These are phyloP conservation scores for Brassica hybrid DNA, from an alignment of 441 rosid species.

Conservation along the genomic window DNA sequence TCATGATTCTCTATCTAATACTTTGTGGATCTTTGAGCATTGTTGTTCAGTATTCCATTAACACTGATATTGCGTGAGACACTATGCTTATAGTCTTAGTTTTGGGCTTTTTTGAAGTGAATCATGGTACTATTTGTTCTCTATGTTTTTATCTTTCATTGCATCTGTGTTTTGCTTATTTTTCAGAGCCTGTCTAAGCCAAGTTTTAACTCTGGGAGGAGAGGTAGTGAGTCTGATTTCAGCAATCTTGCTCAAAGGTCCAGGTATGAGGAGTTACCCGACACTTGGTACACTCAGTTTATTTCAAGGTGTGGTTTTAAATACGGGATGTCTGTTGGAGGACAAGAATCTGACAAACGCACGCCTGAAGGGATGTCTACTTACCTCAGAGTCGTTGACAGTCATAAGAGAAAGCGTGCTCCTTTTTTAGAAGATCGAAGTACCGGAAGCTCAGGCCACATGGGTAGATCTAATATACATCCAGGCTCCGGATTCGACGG, in stretches of 20 bases:
- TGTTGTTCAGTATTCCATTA: not conserved
- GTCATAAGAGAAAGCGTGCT: constrained; percentile 75
- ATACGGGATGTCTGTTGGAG: constrained; percentile 58
- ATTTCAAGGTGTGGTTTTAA: constrained; percentile 66
- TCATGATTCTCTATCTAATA: no score
- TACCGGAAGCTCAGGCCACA: constrained; percentile 44
- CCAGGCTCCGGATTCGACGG: constrained; percentile 57
- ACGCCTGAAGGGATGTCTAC: constrained; percentile 77
- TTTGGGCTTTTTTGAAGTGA: no score
- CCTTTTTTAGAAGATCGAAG: constrained; percentile 57
- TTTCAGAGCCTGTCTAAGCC: constrained; percentile 56
- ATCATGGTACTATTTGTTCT: no score
- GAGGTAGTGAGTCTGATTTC: constrained; percentile 62
- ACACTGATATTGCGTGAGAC: no score
- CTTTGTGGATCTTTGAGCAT: constrained; percentile 5
- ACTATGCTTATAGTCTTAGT: no score
- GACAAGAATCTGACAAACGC: constrained; percentile 69
- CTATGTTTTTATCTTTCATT: not conserved
- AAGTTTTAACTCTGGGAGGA: constrained; percentile 48
- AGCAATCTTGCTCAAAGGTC: constrained; percentile 62
- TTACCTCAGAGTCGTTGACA: constrained; percentile 61
- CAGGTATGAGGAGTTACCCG: constrained; percentile 80
- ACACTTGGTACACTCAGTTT: constrained; percentile 83
- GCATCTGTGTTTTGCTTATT: not conserved
- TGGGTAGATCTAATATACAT: constrained; percentile 44